Conservation (phyloP, 495 filamentous ascomycete genomes). For the Amphirosellinia nigrospora region DNA sequence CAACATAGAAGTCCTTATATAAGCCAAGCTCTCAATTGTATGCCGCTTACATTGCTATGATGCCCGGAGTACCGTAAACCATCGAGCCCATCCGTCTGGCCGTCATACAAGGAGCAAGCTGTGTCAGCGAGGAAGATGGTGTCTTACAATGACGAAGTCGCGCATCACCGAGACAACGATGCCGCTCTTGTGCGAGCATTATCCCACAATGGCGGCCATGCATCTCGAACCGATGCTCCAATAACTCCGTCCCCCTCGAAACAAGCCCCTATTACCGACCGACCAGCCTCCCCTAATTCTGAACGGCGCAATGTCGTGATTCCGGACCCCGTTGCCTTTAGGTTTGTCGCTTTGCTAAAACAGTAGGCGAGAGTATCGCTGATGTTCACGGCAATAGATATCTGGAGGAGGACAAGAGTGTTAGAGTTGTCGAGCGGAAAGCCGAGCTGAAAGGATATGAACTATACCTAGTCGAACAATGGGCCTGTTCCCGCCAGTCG, state of each 20-base stretch:
- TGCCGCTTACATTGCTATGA: constrained; percentile 11
- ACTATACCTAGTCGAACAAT: constrained; percentile 95
- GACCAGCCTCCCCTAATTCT: constrained; percentile 27
- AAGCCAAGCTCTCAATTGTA: neutral
- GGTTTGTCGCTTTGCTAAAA: constrained; percentile 38
- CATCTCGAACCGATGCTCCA: constrained; percentile 25
- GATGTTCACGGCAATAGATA: constrained; percentile 59
- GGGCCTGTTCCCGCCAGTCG: constrained; percentile 89
- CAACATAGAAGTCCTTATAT: neutral
- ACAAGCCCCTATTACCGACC: constrained; percentile 24
- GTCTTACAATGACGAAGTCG: constrained; percentile 32
- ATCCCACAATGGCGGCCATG: constrained; percentile 21
- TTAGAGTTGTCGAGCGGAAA: constrained; percentile 74
- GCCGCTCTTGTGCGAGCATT: neutral
- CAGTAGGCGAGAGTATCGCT: neutral
- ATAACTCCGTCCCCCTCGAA: constrained; percentile 27
- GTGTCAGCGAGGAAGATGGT: constrained; percentile 41
- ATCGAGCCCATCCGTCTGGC: constrained; percentile 10
- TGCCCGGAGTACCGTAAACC: constrained; percentile 35
- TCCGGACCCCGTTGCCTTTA: constrained; percentile 75
- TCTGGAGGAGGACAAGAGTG: constrained; percentile 84
- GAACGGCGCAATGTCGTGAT: constrained; percentile 64
- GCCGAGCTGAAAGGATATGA: constrained; percentile 81
- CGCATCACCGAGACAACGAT: constrained; percentile 25
- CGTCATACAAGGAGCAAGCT: constrained; percentile 28